phyloP scores from a whole-genome alignment of 148 eudicot species.

The Rhododendron griersonianum region DNA sequence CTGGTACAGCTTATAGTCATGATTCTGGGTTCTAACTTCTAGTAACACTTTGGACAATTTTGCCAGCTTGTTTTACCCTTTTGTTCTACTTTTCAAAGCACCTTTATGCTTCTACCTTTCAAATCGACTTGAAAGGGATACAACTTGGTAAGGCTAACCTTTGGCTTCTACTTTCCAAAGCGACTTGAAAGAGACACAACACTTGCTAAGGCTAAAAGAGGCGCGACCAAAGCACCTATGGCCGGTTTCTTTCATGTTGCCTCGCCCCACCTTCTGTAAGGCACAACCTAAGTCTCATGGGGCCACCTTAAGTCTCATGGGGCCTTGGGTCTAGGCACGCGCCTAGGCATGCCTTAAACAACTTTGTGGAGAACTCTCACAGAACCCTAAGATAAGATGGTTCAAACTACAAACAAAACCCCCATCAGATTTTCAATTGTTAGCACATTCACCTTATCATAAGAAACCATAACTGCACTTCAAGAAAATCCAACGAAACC shows the following conservation, averaged over 20 bases:
- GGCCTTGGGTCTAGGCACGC: background rate
- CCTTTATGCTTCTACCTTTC: background rate
- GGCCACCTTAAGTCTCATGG: background rate
- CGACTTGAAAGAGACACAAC: background rate
- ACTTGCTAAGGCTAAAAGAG: background rate
- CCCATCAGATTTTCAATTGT: background rate
- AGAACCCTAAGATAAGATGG: background rate
- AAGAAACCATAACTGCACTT: background rate
- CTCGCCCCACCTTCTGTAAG: background rate
- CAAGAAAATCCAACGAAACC: background rate
- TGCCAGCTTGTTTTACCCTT: background rate
- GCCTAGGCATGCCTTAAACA: background rate
- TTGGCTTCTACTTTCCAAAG: background rate
- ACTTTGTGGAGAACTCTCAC: background rate
- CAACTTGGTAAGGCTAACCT: background rate
- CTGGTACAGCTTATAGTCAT: background rate
- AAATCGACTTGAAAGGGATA: background rate
- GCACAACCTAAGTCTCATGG: background rate
- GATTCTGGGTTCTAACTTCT: background rate
- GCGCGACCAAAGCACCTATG: background rate
- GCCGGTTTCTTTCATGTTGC: background rate
- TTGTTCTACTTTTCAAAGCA: background rate
- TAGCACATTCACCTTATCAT: background rate
- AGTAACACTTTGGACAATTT: background rate
- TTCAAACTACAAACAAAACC: background rate